Base-by-base conservation (phyloP, 768 basidiomycete species). In the Austroboletus eburneus region DNA sequence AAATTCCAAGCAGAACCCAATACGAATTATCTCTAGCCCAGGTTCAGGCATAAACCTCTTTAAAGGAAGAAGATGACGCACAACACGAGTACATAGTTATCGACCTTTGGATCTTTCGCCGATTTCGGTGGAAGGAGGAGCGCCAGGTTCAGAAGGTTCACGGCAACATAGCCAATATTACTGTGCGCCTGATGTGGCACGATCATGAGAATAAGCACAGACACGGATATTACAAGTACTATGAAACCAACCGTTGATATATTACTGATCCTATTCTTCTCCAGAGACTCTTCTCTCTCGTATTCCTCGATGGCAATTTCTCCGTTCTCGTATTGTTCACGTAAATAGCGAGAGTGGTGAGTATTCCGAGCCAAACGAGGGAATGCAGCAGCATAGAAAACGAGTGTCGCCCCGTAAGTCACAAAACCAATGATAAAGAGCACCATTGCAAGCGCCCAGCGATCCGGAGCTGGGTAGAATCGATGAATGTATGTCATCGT, bases 251-350 rank as follows among this genome's bases (percentile, higher is more conserved):
- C 88, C 35, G 85, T 90, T 58, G 83, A 86, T 52, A 90, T 86
- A 56, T 89, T 91, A 58, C 88, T 87, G 48, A 92, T 85, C 51
- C 82, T 69, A 50, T 89, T 92, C 75, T 89, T 89, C 68, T 91
- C 86, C 36, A 91, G 56, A 25, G 83, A 85, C 56, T 90, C 87
- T 57, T 87, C 87, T 16, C 52, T 58, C 56, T 90, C 88, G 52
- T 85, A 89, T 51, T 76, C 81, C 44, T 83, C 83, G 13, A 68
- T 64, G 0, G 70, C 56, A 10, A 83, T 79, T 48, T 83, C 77
- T 0, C 84, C 83, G 0, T 69, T 70, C 40, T 83, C 81, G 45
- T 76, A 81, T 54, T 72, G 76, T 40, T 74, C 75, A 29, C 72
- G 69, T 3, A 89, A 64, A 2, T 62, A 63, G 13, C 81, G 76